These are phyloP conservation scores for Naematelia encephala DNA, from an alignment of 768 basidiomycete genomes.

Conservation along the genomic window DNA sequence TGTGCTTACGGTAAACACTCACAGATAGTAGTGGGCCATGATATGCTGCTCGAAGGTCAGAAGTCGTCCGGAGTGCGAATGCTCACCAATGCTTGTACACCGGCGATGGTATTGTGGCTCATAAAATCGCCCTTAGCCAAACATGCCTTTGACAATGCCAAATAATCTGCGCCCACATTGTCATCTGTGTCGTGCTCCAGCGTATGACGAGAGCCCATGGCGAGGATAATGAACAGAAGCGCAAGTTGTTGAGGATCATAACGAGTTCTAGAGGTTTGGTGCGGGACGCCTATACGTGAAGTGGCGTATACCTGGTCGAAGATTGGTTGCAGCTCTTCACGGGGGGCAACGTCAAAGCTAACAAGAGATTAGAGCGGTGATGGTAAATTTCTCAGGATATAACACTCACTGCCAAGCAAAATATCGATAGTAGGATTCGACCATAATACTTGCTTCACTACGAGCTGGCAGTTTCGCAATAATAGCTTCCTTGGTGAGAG, in stretches of 20 bases:
- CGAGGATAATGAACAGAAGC: conserved; percentile 1
- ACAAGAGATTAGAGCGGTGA: background rate
- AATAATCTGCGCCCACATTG: background rate
- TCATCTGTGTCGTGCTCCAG: conserved; percentile 1
- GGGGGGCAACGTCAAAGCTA: background rate
- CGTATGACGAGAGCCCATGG: conserved; percentile 6
- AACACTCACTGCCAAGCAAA: background rate
- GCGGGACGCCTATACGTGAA: no score
- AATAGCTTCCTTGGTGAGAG: no score
- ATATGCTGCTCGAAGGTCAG: no score
- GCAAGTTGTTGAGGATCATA: no score
- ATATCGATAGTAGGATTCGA: background rate
- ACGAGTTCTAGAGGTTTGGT: no score
- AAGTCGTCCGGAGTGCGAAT: no score
- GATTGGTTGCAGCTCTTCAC: no score
- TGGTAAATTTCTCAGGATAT: no score
- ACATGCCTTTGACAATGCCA: background rate
- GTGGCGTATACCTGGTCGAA: no score
- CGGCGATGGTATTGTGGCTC: conserved; percentile 5
- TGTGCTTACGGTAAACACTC: no score
- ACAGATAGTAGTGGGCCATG: background rate
- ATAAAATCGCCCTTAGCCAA: conserved; percentile 4
- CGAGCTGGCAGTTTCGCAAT: no score
- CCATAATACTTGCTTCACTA: no score
- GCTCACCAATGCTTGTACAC: conserved; percentile 8